Base-by-base conservation (phyloP, 2,329 filamentous ascomycete species). In the Fusarium tricinctum region DNA sequence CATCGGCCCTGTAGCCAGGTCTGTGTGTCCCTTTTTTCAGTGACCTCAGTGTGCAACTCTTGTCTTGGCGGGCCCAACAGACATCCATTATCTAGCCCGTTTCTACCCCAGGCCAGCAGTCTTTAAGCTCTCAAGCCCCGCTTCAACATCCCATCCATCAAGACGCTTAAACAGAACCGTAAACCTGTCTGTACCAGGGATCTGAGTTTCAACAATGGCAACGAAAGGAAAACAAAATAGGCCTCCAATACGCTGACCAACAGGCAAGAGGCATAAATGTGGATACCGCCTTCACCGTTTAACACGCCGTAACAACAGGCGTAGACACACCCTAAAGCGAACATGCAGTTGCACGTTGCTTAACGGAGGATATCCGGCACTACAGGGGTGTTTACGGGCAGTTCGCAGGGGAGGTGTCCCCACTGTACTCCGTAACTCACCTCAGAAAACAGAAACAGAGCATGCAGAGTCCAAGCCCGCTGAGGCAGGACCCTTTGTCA, bases 321-420 rank as follows among this genome's bases (percentile, higher is more conserved):
- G 61, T 48, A 50, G 40, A 19, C 19, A 14, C 14, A 32, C 7
- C 23, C 23, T 23, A 23, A 32, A 32, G 13, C 28, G 28, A 15
- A 15, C n/a, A 53, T 45, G 40, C 50, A 53, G 12, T 13, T 13
- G 32, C 44, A 26, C 12, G 12, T 39, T 26, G 39, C 26, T 38
- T 40, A 58, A 69, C 66, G 65, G 66, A 66, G 61, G 57, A 55
- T 55, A 63, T 62, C 59, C 59, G 59, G 48, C 52, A 49, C 51
- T 57, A 62, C 57, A 64, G 46, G 50, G 52, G 46, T 38, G 47
- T 39, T 49, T 60, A 38, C 58, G 49, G 51, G 33, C 46, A 54
- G 30, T 63, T 66, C 57, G 58, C 56, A 46, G 42, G 63, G 42
- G 47, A 30, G 52, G 32, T 39, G 42, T 46, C 45, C 32, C 57